Conservation (phyloP, 805 yeast species). For the Wickerhamomyces silvicola region DNA sequence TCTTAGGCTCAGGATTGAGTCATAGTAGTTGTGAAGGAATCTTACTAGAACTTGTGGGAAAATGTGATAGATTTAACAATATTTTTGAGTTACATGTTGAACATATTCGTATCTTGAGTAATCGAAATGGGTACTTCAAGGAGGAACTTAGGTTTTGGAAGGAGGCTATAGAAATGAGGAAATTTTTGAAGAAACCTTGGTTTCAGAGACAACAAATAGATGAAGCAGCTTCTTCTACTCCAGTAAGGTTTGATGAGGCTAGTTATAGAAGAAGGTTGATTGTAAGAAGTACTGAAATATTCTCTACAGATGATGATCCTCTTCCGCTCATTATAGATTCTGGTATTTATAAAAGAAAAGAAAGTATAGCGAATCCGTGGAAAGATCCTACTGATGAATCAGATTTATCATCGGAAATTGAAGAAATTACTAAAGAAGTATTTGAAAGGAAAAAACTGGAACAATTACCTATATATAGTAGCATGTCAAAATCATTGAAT, state of each 20-base stretch:
- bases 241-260: slow-evolving; percentile 3
- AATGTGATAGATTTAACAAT: slow-evolving; percentile 8
- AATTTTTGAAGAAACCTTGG: slow-evolving; percentile 29
- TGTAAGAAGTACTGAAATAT: slow-evolving; percentile 2
- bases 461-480: not conserved
- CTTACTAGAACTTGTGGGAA: slow-evolving; percentile 25
- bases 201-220: slow-evolving; percentile 15
- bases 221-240: slow-evolving; percentile 1
- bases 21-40: slow-evolving; percentile 19
- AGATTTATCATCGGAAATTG: slow-evolving; percentile 4
- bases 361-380: slow-evolving; percentile 1
- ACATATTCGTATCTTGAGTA: slow-evolving; percentile 17
- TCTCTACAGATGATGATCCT: slow-evolving; percentile 1
- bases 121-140: slow-evolving; percentile 18
- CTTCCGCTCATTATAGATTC: slow-evolving; percentile 13
- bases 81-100: slow-evolving; percentile 27
- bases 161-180: slow-evolving; percentile 19
- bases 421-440: not conserved
- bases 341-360: slow-evolving; percentile 14
- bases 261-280: slow-evolving; percentile 5
- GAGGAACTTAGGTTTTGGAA: slow-evolving; percentile 34
- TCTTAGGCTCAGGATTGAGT: slow-evolving; percentile 18
- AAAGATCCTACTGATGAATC: no score
- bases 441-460: not conserved
- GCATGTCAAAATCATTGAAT: slow-evolving; percentile 1